phyloP scores from a whole-genome alignment of 176 grass and related monocot species.

The Phyllostachys edulis region DNA sequence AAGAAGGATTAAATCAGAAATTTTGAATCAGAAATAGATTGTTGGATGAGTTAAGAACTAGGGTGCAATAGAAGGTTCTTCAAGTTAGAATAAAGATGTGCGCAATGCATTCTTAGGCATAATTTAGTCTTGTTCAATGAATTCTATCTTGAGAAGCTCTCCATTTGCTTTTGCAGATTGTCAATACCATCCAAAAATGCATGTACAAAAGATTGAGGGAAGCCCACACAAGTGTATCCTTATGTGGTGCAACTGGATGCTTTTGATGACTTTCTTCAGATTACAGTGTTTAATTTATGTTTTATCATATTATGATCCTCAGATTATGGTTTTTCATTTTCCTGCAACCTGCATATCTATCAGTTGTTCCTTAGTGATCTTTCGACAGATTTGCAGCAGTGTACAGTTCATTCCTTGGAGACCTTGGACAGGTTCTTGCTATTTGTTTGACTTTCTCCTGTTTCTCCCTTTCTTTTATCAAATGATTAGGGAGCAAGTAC shows the following conservation, averaged over 20 bases:
- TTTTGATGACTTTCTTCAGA: slow-evolving; percentile 5
- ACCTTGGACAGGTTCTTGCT: slow-evolving; percentile 81
- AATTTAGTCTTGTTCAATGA: not conserved
- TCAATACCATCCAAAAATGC: slow-evolving; percentile 66
- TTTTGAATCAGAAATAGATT: slow-evolving; percentile 6
- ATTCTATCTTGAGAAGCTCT: slow-evolving; percentile 30
- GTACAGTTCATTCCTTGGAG: slow-evolving; percentile 89
- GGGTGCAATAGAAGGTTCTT: not conserved
- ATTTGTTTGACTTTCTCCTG: slow-evolving; percentile 1
- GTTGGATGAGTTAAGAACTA: not conserved
- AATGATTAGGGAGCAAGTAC: slow-evolving; percentile 5
- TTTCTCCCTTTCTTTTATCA: not conserved
- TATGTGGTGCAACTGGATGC: slow-evolving; percentile 12
- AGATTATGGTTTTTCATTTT: not conserved
- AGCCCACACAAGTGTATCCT: slow-evolving; percentile 92
- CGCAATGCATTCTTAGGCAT: slow-evolving; percentile 4
- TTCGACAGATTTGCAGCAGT: slow-evolving; percentile 76
- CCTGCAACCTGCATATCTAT: slow-evolving; percentile 19
- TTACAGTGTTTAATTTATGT: not conserved
- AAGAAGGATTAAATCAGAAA: not conserved
- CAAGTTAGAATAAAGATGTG: slow-evolving; percentile 32
- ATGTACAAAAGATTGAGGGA: slow-evolving; percentile 89
- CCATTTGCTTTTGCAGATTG: slow-evolving; percentile 55
- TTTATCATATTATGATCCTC: slow-evolving; percentile 10
- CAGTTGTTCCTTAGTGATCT: slow-evolving; percentile 45